These are phyloP conservation scores for Kodamaea suecica DNA, from an alignment of 1,139 yeast genomes.

Conservation along the genomic window DNA sequence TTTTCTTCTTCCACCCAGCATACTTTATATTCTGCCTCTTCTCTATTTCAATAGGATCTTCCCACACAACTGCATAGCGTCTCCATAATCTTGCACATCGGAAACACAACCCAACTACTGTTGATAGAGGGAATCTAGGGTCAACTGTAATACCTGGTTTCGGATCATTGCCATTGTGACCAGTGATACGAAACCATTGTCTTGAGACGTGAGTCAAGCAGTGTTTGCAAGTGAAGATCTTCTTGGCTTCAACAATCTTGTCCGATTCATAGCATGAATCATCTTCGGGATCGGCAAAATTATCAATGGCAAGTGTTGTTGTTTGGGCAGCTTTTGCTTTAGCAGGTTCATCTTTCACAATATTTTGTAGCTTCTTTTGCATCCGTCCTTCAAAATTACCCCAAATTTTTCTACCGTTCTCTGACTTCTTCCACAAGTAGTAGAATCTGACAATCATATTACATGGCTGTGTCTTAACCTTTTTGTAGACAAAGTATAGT, in stretches of 20 bases:
- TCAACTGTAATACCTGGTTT: slow-evolving; percentile 17
- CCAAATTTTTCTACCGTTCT: slow-evolving; percentile 74
- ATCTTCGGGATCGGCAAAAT: slow-evolving; percentile 60
- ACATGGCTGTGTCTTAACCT: slow-evolving; percentile 65
- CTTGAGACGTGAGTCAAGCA: slow-evolving; percentile 54
- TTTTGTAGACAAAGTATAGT: slow-evolving; percentile 65
- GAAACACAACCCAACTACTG: slow-evolving; percentile 61
- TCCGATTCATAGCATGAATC: slow-evolving; percentile 65
- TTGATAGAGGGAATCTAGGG: slow-evolving; percentile 23
- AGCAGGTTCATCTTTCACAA: slow-evolving; percentile 28
- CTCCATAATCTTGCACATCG: slow-evolving; percentile 93
- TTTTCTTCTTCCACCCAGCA: slow-evolving; percentile 54
- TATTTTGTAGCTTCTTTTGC: slow-evolving; percentile 48
- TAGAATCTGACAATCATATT: slow-evolving; percentile 82
- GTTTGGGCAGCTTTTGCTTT: slow-evolving; percentile 17
- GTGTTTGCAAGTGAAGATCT: slow-evolving; percentile 57
- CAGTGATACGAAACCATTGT: slow-evolving; percentile 75
- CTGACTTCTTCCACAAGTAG: slow-evolving; percentile 88
- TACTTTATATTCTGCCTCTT: slow-evolving; percentile 38
- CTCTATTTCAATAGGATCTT: slow-evolving; percentile 66
- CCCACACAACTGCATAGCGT: slow-evolving; percentile 89
- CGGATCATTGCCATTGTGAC: slow-evolving; percentile 40
- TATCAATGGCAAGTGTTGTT: slow-evolving; percentile 27
- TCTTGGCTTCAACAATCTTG: slow-evolving; percentile 36
- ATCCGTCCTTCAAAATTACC: slow-evolving; percentile 75